These are phyloP conservation scores for Arabidopsis thaliana DNA, from an alignment of 345 rosid genomes.

Conservation along the genomic window DNA sequence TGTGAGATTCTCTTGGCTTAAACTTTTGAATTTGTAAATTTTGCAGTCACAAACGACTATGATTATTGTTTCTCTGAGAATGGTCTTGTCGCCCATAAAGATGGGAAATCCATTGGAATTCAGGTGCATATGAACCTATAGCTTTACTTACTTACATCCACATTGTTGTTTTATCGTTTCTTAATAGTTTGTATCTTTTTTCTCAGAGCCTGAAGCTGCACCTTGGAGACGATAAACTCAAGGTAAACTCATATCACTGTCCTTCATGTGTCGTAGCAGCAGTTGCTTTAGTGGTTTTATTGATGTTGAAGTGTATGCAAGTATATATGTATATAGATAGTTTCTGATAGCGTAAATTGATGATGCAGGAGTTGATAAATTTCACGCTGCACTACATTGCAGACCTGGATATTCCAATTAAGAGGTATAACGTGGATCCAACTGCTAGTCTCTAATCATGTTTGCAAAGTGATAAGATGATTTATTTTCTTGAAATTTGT, in stretches of 20 bases:
- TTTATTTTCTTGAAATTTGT: conserved; percentile 23
- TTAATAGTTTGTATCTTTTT: conserved; percentile 41
- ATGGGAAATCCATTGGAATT: conserved; percentile 78
- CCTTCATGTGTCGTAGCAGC: conserved; percentile 17
- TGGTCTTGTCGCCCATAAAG: conserved; percentile 96
- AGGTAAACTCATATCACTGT: conserved; percentile 53
- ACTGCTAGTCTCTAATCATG: conserved; percentile 14
- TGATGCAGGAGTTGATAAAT: conserved; percentile 83
- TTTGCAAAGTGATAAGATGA: background rate
- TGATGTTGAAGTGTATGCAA: background rate
- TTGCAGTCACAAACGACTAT: conserved; percentile 79
- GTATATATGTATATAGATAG: background rate
- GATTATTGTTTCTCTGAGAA: conserved; percentile 96
- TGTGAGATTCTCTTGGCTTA: conserved; percentile 20
- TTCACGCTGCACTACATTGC: conserved; percentile 90
- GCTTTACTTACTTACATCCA: background rate
- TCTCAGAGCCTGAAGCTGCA: conserved; percentile 82
- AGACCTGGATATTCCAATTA: conserved; percentile 95
- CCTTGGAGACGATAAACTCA: conserved; percentile 87
- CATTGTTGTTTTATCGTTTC: background rate
- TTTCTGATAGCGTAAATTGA: conserved; percentile 27
- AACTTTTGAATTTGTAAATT: conserved; percentile 6
- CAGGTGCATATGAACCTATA: conserved; percentile 57
- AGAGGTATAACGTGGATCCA: conserved; percentile 59
- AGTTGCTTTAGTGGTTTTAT: conserved; percentile 1